Conservation (phyloP, 1,139 yeast species). For the Yamadazyma sp. region DNA sequence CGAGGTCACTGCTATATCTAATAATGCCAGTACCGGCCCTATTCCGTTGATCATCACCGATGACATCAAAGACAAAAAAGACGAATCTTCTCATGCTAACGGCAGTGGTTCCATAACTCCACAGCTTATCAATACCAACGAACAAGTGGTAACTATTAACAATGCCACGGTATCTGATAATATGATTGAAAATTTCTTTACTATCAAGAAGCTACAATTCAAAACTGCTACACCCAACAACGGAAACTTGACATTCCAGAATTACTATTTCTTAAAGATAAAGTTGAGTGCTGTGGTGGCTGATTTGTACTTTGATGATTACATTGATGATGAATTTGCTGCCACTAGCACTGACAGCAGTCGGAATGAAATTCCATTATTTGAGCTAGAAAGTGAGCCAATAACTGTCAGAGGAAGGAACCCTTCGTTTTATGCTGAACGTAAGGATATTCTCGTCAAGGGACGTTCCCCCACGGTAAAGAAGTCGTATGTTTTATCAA, state of each 20-base stretch:
- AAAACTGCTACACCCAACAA: conserved; percentile 65
- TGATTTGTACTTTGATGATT: conserved; percentile 43
- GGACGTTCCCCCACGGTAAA: conserved; percentile 24
- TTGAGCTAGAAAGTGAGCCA: conserved; percentile 46
- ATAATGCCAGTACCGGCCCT: conserved; percentile 25
- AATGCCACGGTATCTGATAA: conserved; percentile 23
- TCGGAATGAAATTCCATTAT: conserved; percentile 34
- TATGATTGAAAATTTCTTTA: conserved; percentile 33
- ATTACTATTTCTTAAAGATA: conserved; percentile 52
- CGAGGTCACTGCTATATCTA: conserved; percentile 39
- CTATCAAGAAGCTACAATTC: conserved; percentile 52
- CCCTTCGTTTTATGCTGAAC: conserved; percentile 60
- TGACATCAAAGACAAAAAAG: conserved; percentile 22
- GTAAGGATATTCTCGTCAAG: conserved; percentile 48
- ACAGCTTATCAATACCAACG: conserved; percentile 22
- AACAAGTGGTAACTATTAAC: conserved; percentile 33
- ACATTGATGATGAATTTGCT: conserved; percentile 32
- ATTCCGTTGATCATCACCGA: conserved; percentile 36
- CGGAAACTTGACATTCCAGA: conserved; percentile 56
- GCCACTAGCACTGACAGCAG: conserved; percentile 20
- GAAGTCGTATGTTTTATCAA: conserved; percentile 22
- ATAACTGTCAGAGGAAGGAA: conserved; percentile 66
- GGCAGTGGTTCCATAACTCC: conserved; percentile 23
- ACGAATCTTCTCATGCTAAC: conserved; percentile 13
- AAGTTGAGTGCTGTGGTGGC: conserved; percentile 48